A percentile compares a stretch with the other conserved stretches of the same genome.
These are phyloP conservation scores for Candida sanyaensis DNA, from an alignment of 1,139 yeast species.

Conservation along the genomic window DNA sequence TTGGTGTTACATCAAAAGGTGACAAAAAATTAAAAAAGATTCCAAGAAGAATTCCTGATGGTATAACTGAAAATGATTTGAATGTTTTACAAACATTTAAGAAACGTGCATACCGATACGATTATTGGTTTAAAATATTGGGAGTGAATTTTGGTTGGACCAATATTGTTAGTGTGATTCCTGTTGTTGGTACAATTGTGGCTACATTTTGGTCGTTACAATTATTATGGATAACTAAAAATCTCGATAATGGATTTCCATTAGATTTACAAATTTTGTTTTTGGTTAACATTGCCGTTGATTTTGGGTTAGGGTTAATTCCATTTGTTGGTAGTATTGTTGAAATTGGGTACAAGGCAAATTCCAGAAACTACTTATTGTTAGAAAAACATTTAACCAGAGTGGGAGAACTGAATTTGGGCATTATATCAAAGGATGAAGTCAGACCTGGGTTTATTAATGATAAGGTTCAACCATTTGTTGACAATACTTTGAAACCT, in stretches of 20 bases:
- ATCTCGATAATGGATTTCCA: conserved; percentile 44
- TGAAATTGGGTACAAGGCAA: conserved; percentile 46
- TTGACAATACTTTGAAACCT: conserved; percentile 28
- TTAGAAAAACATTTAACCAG: conserved; percentile 41
- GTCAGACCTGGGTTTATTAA: conserved; percentile 45
- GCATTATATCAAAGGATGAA: conserved; percentile 29
- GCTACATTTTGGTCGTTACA: conserved; percentile 42
- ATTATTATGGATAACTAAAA: conserved; percentile 29
- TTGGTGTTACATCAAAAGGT: conserved; percentile 22
- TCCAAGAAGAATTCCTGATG: conserved; percentile 38
- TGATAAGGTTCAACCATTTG: conserved; percentile 36
- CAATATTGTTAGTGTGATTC: conserved; percentile 39
- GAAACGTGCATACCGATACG: conserved; percentile 42
- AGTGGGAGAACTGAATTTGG: conserved; percentile 42
- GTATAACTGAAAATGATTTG: conserved; percentile 34
- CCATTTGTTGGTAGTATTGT: conserved; percentile 46
- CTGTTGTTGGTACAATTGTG: conserved; percentile 38
- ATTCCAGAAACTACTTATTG: conserved; percentile 42
- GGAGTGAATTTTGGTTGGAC: conserved; percentile 47
- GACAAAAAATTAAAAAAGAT: conserved; percentile 30
- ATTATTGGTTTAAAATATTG: conserved; percentile 41
- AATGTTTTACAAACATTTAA: conserved; percentile 29
- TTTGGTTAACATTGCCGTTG: conserved; percentile 38
- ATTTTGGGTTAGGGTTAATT: conserved; percentile 41
- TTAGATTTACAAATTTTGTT: conserved; percentile 40